phyloP scores from a whole-genome alignment of 2,329 filamentous ascomycete genomes.

The Albifimbria verrucaria region DNA sequence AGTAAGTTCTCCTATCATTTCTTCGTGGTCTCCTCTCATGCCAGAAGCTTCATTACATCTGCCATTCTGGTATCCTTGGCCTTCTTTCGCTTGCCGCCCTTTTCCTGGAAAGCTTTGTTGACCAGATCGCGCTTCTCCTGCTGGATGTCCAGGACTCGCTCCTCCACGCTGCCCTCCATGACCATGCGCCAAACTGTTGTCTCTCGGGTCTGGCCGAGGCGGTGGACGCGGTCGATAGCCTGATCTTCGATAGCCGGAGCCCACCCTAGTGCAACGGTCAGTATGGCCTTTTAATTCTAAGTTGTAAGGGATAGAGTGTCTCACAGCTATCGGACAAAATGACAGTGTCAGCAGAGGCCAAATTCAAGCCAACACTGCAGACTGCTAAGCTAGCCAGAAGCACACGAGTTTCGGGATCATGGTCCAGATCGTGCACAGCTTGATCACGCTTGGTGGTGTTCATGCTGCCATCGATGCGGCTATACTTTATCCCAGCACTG shows the following conservation, averaged over 20 bases:
- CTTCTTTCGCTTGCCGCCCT: constrained; percentile 45
- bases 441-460: constrained; percentile 65
- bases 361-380: constrained; percentile 81
- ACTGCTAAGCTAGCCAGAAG: constrained; percentile 80
- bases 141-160: constrained; percentile 76
- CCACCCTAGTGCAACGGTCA: constrained; percentile 57
- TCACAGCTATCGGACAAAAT: constrained; percentile 74
- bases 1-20: too few species aligned
- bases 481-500: constrained; percentile 57
- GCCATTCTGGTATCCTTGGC: constrained; percentile 56
- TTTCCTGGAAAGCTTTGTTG: constrained; percentile 75
- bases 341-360: constrained; percentile 82
- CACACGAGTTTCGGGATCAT: constrained; percentile 65
- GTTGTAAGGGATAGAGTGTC: constrained; percentile 14
- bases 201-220: constrained; percentile 75
- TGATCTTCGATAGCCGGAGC: constrained; percentile 91
- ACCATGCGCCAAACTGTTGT: constrained; percentile 80
- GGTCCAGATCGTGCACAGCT: constrained; percentile 65
- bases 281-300: constrained; percentile 3
- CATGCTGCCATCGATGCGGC: constrained; percentile 81
- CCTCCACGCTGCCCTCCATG: constrained; percentile 77
- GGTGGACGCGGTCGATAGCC: constrained; percentile 82
- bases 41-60: constrained; percentile 49
- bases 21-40: constrained; percentile 17
- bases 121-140: constrained; percentile 75